phyloP scores from a whole-genome alignment of 495 filamentous ascomycete genomes.

The Penicillium bovifimosum region DNA sequence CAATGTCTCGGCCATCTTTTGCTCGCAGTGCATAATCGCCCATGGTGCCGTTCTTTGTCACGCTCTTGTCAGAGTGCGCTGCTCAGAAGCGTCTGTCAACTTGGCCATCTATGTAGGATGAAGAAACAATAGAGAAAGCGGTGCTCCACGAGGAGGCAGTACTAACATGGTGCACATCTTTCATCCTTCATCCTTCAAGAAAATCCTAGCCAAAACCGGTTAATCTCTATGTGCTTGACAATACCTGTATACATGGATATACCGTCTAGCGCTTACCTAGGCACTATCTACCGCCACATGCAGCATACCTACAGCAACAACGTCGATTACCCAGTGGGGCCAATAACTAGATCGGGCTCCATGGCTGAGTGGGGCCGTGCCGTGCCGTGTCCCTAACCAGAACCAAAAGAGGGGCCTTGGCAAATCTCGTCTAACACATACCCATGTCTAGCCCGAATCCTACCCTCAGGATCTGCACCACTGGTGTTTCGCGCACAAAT shows the following conservation, averaged over 20 bases:
- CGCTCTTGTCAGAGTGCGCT: not conserved
- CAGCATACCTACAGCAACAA: too few species aligned
- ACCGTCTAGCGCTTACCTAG: too few species aligned
- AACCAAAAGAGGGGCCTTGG: too few species aligned
- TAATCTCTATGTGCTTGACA: not conserved
- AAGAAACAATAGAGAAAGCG: too few species aligned
- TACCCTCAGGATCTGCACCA: not conserved
- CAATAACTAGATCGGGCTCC: too few species aligned
- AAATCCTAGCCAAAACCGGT: not conserved
- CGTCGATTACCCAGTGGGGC: too few species aligned
- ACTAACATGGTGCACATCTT: too few species aligned
- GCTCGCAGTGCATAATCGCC: constrained; percentile 1
- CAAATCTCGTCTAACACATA: not conserved
- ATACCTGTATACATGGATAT: too few species aligned
- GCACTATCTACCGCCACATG: too few species aligned
- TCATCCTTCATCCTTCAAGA: not conserved
- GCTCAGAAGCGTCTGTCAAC: not conserved
- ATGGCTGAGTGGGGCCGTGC: too few species aligned
- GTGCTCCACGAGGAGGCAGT: too few species aligned
- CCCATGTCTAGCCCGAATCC: not conserved
- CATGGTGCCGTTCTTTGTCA: not conserved
- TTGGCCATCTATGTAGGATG: not conserved
- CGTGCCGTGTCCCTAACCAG: too few species aligned
- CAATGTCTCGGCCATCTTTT: constrained; percentile 4
- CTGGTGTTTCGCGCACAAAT: not conserved